A percentile compares a stretch with the other conserved stretches of the same genome.
Conservation (phyloP, 2,329 filamentous ascomycete species). For the Curvularia spicifera region DNA sequence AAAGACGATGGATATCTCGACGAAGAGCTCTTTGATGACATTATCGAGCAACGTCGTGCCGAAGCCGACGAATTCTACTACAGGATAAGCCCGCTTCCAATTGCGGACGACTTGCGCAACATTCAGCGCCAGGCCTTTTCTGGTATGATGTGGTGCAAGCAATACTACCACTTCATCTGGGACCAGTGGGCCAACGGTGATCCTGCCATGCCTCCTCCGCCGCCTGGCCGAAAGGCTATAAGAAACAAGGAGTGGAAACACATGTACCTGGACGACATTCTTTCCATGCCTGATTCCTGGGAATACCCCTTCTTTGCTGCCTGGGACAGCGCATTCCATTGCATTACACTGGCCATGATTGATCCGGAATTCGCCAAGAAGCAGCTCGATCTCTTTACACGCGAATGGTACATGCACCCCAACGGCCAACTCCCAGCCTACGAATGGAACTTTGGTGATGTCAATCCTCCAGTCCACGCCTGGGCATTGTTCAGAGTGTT, state of each 20-base stretch:
- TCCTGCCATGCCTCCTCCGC: slow-evolving; percentile 84
- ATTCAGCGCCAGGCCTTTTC: slow-evolving; percentile 94
- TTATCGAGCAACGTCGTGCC: slow-evolving; percentile 82
- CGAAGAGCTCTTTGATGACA: slow-evolving; percentile 89
- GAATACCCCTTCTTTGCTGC: slow-evolving; percentile 98
- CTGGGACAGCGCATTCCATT: slow-evolving; percentile 97
- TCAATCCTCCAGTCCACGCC: slow-evolving; percentile 94
- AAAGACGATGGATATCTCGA: slow-evolving; percentile 80
- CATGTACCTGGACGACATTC: slow-evolving; percentile 89
- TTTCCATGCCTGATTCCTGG: slow-evolving; percentile 99
- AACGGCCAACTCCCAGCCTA: slow-evolving; percentile 93
- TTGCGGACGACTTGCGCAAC: slow-evolving; percentile 91
- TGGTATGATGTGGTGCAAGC: slow-evolving; percentile 99
- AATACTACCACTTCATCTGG: slow-evolving; percentile 96
- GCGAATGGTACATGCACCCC: slow-evolving; percentile 99
- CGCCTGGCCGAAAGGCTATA: slow-evolving; percentile 76
- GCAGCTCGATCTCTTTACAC: slow-evolving; percentile 91
- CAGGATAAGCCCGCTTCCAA: slow-evolving; percentile 88
- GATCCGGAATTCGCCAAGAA: slow-evolving; percentile 98
- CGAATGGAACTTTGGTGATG: slow-evolving; percentile 98
- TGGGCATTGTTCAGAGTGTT: slow-evolving; percentile 96
- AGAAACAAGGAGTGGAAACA: slow-evolving; percentile 93
- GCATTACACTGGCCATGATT: slow-evolving; percentile 94
- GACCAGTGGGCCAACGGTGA: slow-evolving; percentile 98
- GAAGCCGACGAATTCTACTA: slow-evolving; percentile 98